phyloP scores from a whole-genome alignment of 352 stramenopile genomes.

The Thalassiosira mediterranea region DNA sequence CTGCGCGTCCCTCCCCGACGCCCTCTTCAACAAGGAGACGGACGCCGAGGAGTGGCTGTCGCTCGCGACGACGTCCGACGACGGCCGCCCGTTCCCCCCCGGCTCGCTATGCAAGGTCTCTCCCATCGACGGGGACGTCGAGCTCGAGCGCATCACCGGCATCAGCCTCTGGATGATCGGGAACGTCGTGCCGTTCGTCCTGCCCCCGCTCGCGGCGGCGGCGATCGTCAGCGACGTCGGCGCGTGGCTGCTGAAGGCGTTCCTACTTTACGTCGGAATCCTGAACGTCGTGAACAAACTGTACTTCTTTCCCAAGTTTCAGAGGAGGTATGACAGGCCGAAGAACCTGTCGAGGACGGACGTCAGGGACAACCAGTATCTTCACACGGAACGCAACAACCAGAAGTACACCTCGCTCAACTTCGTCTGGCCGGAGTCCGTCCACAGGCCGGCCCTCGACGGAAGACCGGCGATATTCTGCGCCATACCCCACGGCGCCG shows the following conservation, averaged over 20 bases:
- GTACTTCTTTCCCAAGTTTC: constrained; percentile 55
- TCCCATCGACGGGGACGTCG: constrained; percentile 51
- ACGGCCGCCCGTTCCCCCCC: constrained; percentile 48
- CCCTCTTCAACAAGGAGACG: constrained; percentile 52
- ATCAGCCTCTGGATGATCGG: constrained; percentile 64
- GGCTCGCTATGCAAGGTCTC: constrained; percentile 47
- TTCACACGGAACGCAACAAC: constrained; percentile 70
- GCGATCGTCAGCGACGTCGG: constrained; percentile 26
- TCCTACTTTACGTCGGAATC: constrained; percentile 43
- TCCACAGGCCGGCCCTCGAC: constrained; percentile 46
- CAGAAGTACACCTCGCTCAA: constrained; percentile 62
- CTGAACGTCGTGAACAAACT: constrained; percentile 41
- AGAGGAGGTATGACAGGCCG: constrained; percentile 44
- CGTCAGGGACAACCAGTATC: constrained; percentile 67
- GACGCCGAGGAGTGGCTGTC: constrained; percentile 60
- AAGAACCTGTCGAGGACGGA: constrained; percentile 25
- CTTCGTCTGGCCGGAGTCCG: constrained; percentile 61
- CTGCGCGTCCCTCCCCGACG: constrained; percentile 54
- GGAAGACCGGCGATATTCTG: constrained; percentile 61
- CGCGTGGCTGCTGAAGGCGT: constrained; percentile 20
- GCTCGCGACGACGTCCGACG: constrained; percentile 23
- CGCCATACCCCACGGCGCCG: constrained; percentile 63
- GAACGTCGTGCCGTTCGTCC: constrained; percentile 66
- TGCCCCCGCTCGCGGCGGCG: constrained; percentile 32
- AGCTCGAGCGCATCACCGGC: constrained; percentile 65